Evolutionary conservation across 2,329 filamentous ascomycete genomes (phyloP).

Genomic region (Delphinella strobiligena): DNA sequence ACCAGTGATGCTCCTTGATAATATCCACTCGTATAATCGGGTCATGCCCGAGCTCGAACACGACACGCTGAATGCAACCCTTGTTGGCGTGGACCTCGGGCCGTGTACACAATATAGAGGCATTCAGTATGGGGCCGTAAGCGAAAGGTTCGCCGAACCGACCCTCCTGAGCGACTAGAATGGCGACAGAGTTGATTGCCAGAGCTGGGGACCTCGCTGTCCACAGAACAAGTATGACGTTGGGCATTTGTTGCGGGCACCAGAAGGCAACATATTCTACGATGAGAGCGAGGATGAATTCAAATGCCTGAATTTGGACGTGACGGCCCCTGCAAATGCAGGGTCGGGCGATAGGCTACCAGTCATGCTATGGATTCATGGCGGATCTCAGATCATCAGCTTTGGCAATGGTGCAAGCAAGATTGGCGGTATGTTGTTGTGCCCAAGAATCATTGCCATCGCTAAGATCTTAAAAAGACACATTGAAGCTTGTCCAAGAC

Average conservation of each 20-base stretch:
- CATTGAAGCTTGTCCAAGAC: conserved; percentile 12
- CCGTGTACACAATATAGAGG: conserved; percentile 12
- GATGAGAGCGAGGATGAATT: conserved; percentile 31
- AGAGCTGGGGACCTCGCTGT: conserved; percentile 22
- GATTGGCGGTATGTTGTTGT: conserved; percentile 24
- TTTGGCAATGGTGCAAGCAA: conserved; percentile 31
- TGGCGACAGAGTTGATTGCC: conserved; percentile 15
- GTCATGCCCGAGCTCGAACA: conserved; percentile 9
- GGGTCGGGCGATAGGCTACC: conserved; percentile 16
- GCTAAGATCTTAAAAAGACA: neutral
- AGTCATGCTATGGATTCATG: conserved; percentile 36
- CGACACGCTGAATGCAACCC: conserved; percentile 9
- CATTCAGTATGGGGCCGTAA: conserved; percentile 11
- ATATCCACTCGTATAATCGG: no score
- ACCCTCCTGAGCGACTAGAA: conserved; percentile 9
- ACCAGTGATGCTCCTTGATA: no score
- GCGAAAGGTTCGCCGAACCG: conserved; percentile 10
- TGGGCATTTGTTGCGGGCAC: conserved; percentile 32
- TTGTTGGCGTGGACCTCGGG: conserved; percentile 7
- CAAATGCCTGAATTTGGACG: conserved; percentile 31
- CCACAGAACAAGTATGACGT: conserved; percentile 31
- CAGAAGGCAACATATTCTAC: conserved; percentile 17
- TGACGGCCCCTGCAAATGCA: conserved; percentile 19
- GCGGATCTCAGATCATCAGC: conserved; percentile 34
- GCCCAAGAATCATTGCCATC: neutral